Evolutionary conservation across 306 rosid species (phyloP).

Genomic region (Ochetophila trinervis): DNA sequence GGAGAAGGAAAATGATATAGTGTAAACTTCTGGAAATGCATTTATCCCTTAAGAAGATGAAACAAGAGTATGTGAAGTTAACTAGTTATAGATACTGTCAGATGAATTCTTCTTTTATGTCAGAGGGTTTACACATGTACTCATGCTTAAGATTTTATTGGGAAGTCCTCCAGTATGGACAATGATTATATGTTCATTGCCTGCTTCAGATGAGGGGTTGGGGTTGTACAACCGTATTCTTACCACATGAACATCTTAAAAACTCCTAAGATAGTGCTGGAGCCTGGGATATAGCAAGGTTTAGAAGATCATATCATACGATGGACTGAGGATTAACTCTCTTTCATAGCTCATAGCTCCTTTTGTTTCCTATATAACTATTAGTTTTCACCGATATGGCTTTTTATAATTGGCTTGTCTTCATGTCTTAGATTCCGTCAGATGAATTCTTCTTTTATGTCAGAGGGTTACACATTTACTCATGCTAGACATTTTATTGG

Average conservation of each 20-base stretch:
- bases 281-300: neutral
- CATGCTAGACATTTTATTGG: too few relatives aligned
- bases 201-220: too few relatives aligned
- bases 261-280: neutral
- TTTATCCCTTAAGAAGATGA: too few relatives aligned
- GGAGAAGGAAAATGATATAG: neutral
- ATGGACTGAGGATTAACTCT: neutral
- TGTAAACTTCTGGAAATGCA: neutral
- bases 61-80: too few relatives aligned
- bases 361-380: neutral
- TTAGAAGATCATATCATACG: neutral
- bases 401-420: slow-evolving; percentile 11
- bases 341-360: slow-evolving; percentile 9
- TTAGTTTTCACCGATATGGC: neutral
- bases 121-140: too few relatives aligned
- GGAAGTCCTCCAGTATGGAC: too few relatives aligned
- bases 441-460: too few relatives aligned
- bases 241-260: neutral
- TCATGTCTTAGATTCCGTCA: slow-evolving; percentile 52
- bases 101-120: too few relatives aligned
- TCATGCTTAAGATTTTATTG: too few relatives aligned
- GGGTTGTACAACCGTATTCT: neutral
- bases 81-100: too few relatives aligned
- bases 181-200: too few relatives aligned
- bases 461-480: too few relatives aligned